Percentiles rank a stretch among this genome's conserved stretches.
phyloP scores from a whole-genome alignment of 495 filamentous ascomycete genomes.

The Penicillium soppii region DNA sequence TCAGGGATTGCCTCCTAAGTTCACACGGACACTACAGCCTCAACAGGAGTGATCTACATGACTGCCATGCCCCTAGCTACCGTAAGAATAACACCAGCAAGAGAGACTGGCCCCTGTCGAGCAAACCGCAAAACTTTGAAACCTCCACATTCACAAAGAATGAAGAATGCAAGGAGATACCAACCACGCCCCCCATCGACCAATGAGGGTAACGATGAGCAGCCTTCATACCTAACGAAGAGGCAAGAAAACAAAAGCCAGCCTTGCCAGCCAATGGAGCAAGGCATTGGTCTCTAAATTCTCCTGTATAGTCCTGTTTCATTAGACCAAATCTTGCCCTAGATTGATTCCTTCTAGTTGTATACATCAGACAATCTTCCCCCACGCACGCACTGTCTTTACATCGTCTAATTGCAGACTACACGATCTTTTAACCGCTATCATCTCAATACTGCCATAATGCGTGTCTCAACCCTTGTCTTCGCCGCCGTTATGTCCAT shows the following conservation, averaged over 20 bases:
- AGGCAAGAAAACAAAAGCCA: background rate
- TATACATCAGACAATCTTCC: conserved; percentile 12
- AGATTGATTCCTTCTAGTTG: background rate
- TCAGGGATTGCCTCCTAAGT: background rate
- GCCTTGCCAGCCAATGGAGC: conserved; percentile 10
- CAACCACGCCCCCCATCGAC: conserved; percentile 6
- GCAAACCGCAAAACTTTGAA: background rate
- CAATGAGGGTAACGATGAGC: conserved; percentile 9
- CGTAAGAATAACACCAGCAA: background rate
- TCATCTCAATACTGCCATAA: conserved; percentile 12
- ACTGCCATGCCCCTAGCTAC: background rate
- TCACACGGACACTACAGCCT: background rate
- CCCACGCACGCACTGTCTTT: background rate
- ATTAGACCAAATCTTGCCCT: background rate
- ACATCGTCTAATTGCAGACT: background rate
- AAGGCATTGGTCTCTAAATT: conserved; percentile 11
- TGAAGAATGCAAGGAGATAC: conserved; percentile 27
- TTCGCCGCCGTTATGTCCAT: conserved; percentile 22
- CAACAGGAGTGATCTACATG: conserved; percentile 1
- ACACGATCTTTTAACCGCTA: background rate
- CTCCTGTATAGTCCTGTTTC: conserved; percentile 13
- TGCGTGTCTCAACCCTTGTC: conserved; percentile 31
- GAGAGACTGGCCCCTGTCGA: conserved; percentile 16
- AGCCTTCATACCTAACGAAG: conserved; percentile 9
- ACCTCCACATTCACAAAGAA: conserved; percentile 18